These are phyloP conservation scores for Sphagnum tenellum DNA, from an alignment of 225 moss, liverwort and hornwort species.

Conservation along the genomic window DNA sequence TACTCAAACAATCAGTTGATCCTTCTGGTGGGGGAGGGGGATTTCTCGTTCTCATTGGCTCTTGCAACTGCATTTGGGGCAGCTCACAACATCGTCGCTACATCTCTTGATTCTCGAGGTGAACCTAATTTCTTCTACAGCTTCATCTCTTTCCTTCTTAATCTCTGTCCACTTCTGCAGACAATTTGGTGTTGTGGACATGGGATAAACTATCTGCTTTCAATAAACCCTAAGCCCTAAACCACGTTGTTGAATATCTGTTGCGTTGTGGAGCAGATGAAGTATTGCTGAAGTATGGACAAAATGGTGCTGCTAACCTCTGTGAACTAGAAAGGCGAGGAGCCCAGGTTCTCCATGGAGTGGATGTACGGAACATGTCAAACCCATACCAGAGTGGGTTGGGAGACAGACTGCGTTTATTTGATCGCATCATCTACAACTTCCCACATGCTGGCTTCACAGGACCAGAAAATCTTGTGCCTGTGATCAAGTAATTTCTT, in stretches of 20 bases:
- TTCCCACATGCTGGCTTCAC: conserved; percentile 12
- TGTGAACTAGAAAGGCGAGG: neutral
- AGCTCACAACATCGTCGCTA: conserved; percentile 11
- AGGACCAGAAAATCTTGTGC: neutral
- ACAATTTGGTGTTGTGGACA: too few relatives aligned
- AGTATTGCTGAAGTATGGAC: conserved; percentile 3
- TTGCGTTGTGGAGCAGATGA: conserved; percentile 1
- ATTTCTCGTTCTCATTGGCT: conserved; percentile 11
- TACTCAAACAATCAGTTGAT: conserved; percentile 4
- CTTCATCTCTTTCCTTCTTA: neutral
- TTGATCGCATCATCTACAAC: conserved; percentile 7
- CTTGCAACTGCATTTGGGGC: conserved; percentile 6
- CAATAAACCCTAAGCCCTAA: too few relatives aligned
- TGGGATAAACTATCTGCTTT: too few relatives aligned
- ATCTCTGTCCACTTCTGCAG: too few relatives aligned
- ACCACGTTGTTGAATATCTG: too few relatives aligned
- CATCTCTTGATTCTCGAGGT: conserved; percentile 13
- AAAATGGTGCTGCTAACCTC: neutral
- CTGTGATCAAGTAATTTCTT: conserved; percentile 1
- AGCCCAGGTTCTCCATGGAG: conserved; percentile 1
- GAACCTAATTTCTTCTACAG: neutral
- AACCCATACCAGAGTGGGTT: neutral
- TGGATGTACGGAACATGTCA: conserved; percentile 6
- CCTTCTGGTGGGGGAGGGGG: conserved; percentile 13
- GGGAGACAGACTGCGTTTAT: neutral